These are phyloP conservation scores for Lecanicillium sp. DNA, from an alignment of 2,329 filamentous ascomycete species.

Conservation along the genomic window DNA sequence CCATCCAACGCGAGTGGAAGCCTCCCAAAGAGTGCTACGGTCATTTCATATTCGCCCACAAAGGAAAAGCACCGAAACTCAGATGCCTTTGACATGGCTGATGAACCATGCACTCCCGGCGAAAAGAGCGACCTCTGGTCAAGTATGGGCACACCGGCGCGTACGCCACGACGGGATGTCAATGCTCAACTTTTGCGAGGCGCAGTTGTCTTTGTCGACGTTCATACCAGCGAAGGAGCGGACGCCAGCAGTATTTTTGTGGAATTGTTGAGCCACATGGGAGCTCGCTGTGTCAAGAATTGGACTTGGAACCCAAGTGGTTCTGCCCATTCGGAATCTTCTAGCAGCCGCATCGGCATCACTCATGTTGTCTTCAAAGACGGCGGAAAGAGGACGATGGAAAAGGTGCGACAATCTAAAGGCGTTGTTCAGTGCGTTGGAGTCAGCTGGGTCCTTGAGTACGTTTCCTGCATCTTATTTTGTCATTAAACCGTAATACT, in stretches of 20 bases:
- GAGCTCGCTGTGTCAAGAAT: slow-evolving; percentile 66
- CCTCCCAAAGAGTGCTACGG: slow-evolving; percentile 40
- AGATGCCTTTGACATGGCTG: slow-evolving; percentile 10
- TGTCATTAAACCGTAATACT: slow-evolving; percentile 10
- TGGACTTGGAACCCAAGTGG: slow-evolving; percentile 64
- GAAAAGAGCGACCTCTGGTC: slow-evolving; percentile 45
- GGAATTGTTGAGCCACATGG: slow-evolving; percentile 72
- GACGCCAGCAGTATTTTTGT: slow-evolving; percentile 77
- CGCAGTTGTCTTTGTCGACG: slow-evolving; percentile 74
- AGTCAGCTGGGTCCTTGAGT: slow-evolving; percentile 84
- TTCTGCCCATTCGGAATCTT: slow-evolving; percentile 24
- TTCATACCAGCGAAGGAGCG: slow-evolving; percentile 72
- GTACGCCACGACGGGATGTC: slow-evolving; percentile 47
- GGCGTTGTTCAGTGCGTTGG: slow-evolving; percentile 80
- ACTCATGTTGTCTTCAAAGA: slow-evolving; percentile 91
- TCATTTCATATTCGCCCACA: slow-evolving; percentile 46
- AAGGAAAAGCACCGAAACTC: slow-evolving; percentile 29
- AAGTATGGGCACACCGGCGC: slow-evolving; percentile 45
- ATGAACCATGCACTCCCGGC: slow-evolving; percentile 21
- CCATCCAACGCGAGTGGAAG: slow-evolving; percentile 31
- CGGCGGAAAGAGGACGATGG: slow-evolving; percentile 69
- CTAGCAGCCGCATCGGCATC: slow-evolving; percentile 56
- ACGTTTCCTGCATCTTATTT: slow-evolving; percentile 35
- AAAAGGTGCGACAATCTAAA: slow-evolving; percentile 66
- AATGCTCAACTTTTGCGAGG: slow-evolving; percentile 54